Evolutionary conservation across 768 basidiomycete genomes (phyloP).

Genomic region (Tubosaeta sp.): DNA sequence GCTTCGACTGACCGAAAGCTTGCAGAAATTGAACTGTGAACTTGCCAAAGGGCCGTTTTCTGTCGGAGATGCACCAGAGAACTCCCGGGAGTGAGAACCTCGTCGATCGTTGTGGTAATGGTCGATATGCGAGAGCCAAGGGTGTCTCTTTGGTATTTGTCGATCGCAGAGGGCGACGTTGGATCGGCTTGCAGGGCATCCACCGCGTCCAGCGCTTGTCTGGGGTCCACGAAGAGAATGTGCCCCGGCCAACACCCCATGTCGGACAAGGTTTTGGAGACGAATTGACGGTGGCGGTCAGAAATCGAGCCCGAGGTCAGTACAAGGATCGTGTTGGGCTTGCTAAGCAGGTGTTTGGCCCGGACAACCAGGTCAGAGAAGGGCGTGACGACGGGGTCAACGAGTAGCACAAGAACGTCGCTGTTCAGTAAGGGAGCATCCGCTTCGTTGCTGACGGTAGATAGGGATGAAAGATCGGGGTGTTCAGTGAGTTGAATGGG

Average conservation of each 20-base stretch:
- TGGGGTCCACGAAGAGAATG: conserved; percentile 52
- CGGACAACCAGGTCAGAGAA: conserved; percentile 34
- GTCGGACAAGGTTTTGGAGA: conserved; percentile 20
- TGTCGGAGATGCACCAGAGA: conserved; percentile 28
- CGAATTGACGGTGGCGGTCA: conserved; percentile 10
- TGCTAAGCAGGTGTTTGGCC: conserved; percentile 25
- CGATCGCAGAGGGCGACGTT: conserved; percentile 46
- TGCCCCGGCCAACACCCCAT: conserved; percentile 25
- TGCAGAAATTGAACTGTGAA: conserved; percentile 38
- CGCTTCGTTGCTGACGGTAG: conserved; percentile 12
- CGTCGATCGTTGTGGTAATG: conserved; percentile 39
- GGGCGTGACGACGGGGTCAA: conserved; percentile 54
- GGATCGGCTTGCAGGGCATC: conserved; percentile 43
- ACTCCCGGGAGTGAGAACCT: conserved; percentile 8
- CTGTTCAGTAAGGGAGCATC: conserved; percentile 34
- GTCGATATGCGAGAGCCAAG: conserved; percentile 54
- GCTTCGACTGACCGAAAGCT: conserved; percentile 30
- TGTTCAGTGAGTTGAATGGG: conserved; percentile 47
- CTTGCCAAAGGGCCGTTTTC: conserved; percentile 36
- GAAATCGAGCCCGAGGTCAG: conserved; percentile 30
- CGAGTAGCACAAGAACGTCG: conserved; percentile 62
- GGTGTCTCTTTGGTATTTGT: conserved; percentile 62
- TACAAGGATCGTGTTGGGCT: conserved; percentile 44
- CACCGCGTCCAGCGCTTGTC: conserved; percentile 54
- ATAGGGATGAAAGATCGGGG: conserved; percentile 16